Percentiles rank a stretch among this genome's conserved stretches.
These are phyloP conservation scores for Hura crepitans DNA, from an alignment of 441 rosid genomes.

Conservation along the genomic window DNA sequence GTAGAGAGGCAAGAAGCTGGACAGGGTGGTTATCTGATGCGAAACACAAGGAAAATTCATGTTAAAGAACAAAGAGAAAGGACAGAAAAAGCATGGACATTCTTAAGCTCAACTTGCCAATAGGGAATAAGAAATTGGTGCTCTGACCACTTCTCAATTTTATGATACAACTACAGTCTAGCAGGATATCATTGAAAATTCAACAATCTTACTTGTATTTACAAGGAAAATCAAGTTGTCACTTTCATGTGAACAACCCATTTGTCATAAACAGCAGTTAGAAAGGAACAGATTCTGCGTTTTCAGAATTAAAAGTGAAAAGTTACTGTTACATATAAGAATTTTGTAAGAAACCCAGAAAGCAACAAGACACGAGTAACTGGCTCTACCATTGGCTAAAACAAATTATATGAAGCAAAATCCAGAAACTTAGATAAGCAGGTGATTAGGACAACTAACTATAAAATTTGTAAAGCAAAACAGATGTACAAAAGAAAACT, in stretches of 20 bases:
- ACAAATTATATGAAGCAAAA: no score
- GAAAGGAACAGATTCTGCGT: conserved; percentile 23
- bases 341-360: no score
- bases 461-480: conserved; percentile 5
- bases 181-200: conserved; percentile 29
- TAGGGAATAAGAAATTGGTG: conserved; percentile 31
- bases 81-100: conserved; percentile 39
- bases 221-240: conserved; percentile 29
- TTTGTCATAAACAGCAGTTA: not conserved
- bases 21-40: conserved; percentile 30
- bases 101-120: conserved; percentile 42
- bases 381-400: conserved; percentile 18
- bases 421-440: no score
- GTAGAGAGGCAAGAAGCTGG: no score
- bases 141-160: conserved; percentile 24
- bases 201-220: conserved; percentile 10
- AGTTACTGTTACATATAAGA: not conserved
- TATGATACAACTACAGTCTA: conserved; percentile 21
- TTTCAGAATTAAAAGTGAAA: conserved; percentile 23
- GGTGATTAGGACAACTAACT: conserved; percentile 27
- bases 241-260: conserved; percentile 28
- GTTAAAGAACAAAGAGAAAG: conserved; percentile 38
- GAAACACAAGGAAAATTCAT: conserved; percentile 44
- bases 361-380: no score
- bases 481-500: conserved; percentile 12